A percentile compares a stretch with the other conserved stretches of the same genome.
Evolutionary conservation across 2,329 filamentous ascomycete genomes (phyloP).

Genomic region (Cordyceps farinosa): DNA sequence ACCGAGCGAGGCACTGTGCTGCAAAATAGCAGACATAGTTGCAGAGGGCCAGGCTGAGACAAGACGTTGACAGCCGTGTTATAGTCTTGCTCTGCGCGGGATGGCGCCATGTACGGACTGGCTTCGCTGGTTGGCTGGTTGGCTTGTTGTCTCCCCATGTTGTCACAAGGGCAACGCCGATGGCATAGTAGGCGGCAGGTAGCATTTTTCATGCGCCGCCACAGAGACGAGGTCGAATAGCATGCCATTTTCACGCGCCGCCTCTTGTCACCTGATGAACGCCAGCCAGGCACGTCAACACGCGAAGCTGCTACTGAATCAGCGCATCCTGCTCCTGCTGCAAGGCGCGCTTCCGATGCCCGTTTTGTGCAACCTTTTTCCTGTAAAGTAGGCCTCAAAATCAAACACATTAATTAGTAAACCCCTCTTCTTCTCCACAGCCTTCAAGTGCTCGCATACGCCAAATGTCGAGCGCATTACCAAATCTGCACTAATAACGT

Average conservation of each 20-base stretch:
- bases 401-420: neutral
- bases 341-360: neutral
- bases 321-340: constrained; percentile 1
- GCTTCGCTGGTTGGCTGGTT: too few species aligned
- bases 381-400: too few species aligned
- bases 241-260: neutral
- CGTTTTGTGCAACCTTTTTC: neutral
- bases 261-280: constrained; percentile 11
- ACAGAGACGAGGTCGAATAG: too few species aligned
- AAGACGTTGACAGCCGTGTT: too few species aligned
- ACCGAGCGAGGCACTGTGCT: neutral
- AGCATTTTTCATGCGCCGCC: too few species aligned
- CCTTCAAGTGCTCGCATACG: constrained; percentile 7
- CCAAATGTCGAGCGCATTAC: neutral
- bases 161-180: constrained; percentile 14
- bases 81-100: too few species aligned
- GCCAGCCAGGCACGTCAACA: neutral
- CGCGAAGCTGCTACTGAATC: constrained; percentile 3
- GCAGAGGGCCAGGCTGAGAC: neutral
- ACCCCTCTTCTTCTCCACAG: constrained; percentile 3
- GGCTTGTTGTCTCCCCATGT: neutral
- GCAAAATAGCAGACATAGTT: neutral
- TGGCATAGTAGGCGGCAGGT: neutral
- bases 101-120: too few species aligned
- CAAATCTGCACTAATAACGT: neutral